These are phyloP conservation scores for Diophrys appendiculata DNA, from an alignment of 73 alveolate genomes.

Conservation along the genomic window DNA sequence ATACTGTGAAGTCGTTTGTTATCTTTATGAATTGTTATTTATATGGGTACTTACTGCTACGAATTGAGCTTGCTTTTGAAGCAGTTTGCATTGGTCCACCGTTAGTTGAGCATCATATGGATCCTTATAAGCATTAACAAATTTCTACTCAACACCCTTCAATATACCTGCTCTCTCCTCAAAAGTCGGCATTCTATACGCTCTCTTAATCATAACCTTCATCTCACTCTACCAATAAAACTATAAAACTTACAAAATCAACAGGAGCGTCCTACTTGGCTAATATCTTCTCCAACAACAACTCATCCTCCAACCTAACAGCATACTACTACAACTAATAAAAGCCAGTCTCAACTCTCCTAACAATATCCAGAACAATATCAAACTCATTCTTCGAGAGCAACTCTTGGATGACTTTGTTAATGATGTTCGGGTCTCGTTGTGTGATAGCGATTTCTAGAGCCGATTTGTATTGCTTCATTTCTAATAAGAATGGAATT, in stretches of 20 bases:
- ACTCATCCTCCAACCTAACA: not conserved
- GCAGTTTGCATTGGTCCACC: not conserved
- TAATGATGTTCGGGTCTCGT: conserved; percentile 61
- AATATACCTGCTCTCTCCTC: conserved; percentile 10
- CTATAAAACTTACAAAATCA: not conserved
- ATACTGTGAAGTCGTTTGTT: conserved; percentile 16
- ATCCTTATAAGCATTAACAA: conserved; percentile 16
- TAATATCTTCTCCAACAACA: not conserved
- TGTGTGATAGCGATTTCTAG: conserved; percentile 47
- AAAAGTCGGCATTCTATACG: not conserved
- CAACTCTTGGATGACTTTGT: conserved; percentile 56
- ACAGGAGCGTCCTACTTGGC: not conserved
- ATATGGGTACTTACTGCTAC: not conserved
- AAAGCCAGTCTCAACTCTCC: not conserved
- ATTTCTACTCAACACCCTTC: conserved; percentile 7
- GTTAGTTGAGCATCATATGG: not conserved
- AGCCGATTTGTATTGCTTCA: conserved; percentile 53
- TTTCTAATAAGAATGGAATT: conserved; percentile 64
- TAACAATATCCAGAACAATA: not conserved
- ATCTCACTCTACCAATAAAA: conserved; percentile 6
- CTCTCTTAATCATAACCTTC: conserved; percentile 10
- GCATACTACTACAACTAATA: not conserved
- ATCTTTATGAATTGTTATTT: not conserved
- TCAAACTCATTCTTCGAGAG: conserved; percentile 22
- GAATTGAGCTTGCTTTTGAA: conserved; percentile 9